A percentile compares a stretch with the other conserved stretches of the same genome.
phyloP scores from a whole-genome alignment of 208 protist species.

The Acanthamoeba sp. region DNA sequence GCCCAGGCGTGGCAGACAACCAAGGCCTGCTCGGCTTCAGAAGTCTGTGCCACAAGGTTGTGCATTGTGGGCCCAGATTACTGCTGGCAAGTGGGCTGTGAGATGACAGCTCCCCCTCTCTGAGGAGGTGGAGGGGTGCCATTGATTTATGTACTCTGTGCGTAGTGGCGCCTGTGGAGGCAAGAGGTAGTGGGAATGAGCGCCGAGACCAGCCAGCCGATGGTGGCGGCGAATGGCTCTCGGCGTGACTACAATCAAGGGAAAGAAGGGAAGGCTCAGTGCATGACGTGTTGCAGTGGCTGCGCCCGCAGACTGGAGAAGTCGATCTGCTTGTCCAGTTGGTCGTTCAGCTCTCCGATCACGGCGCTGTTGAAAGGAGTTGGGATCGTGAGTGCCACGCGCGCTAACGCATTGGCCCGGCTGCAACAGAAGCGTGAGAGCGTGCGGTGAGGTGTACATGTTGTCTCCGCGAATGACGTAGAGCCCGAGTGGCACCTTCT shows the following conservation, averaged over 20 bases:
- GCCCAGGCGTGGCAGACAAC: no score
- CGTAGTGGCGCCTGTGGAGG: no score
- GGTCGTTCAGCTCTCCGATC: constrained; percentile 45
- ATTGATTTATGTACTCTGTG: not conserved
- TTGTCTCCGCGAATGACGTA: constrained; percentile 90
- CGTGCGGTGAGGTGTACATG: constrained; percentile 78
- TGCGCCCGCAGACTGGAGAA: constrained; percentile 42
- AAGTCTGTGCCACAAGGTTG: no score
- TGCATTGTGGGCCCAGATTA: no score
- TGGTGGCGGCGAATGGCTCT: not conserved
- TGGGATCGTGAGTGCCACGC: no score
- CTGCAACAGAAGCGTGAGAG: not conserved
- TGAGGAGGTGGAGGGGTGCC: not conserved
- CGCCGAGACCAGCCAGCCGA: not conserved
- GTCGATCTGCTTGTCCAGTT: constrained; percentile 67
- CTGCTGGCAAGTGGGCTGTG: not conserved
- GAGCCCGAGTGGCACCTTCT: constrained; percentile 85
- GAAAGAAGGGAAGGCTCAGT: constrained; percentile 6
- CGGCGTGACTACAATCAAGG: no score
- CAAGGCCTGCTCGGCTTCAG: no score
- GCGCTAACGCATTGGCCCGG: not conserved
- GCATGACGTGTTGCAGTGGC: constrained; percentile 51
- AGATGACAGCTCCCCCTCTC: not conserved
- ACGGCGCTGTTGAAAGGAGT: not conserved
- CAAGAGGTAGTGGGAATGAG: not conserved